Evolutionary conservation across 192 early-diverging fungal species (phyloP).

Genomic region (Gryganskiella cystojenkinii): DNA sequence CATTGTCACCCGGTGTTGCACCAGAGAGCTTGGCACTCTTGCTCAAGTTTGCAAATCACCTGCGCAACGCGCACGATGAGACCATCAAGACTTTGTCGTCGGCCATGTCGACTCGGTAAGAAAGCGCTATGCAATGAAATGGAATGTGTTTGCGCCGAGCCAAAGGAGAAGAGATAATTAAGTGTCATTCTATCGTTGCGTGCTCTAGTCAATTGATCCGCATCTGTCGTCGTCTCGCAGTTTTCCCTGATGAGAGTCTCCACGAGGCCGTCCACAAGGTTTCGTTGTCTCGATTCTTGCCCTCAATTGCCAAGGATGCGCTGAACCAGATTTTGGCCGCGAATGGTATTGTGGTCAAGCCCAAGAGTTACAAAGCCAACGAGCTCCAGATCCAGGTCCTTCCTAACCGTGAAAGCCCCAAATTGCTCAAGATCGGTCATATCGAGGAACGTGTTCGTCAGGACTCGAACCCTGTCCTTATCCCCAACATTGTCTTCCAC

Average conservation of each 20-base stretch:
- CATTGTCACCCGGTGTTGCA: conserved; percentile 63
- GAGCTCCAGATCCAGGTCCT: conserved; percentile 63
- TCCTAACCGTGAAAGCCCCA: conserved; percentile 58
- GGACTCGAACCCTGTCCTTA: conserved; percentile 69
- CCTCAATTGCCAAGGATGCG: conserved; percentile 70
- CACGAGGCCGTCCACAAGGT: conserved; percentile 71
- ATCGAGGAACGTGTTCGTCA: conserved; percentile 60
- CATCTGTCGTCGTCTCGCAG: conserved; percentile 71
- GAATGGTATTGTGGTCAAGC: conserved; percentile 61
- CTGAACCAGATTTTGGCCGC: conserved; percentile 69
- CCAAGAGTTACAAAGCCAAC: conserved; percentile 35
- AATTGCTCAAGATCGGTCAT: conserved; percentile 63
- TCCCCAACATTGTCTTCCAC: conserved; percentile 74
- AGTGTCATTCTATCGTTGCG: not conserved
- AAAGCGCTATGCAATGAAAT: no score
- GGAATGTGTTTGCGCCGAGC: no score
- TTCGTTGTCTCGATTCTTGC: conserved; percentile 78
- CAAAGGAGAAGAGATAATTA: no score
- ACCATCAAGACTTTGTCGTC: conserved; percentile 66
- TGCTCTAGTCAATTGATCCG: conserved; percentile 75
- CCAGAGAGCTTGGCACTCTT: conserved; percentile 53
- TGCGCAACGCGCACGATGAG: conserved; percentile 68
- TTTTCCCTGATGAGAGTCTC: conserved; percentile 71
- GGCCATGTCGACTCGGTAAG: conserved; percentile 73
- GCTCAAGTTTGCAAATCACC: conserved; percentile 67